phyloP scores from a whole-genome alignment of 768 basidiomycete species.

The Leccinum boreale region DNA sequence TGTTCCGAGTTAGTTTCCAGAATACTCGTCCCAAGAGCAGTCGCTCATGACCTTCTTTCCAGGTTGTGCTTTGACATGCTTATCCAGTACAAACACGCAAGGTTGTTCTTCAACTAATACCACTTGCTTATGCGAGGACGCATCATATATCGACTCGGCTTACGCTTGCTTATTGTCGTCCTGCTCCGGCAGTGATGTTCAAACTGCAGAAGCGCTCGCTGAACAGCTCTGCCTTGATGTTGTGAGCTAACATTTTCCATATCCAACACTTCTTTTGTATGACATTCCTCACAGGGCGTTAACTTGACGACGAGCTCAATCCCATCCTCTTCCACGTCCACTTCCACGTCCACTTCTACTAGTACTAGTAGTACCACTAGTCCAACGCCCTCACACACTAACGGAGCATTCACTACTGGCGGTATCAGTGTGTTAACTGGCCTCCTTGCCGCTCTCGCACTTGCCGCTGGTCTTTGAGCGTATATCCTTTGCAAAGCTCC shows the following conservation, averaged over 20 bases:
- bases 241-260: conserved; percentile 33
- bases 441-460: conserved; percentile 7
- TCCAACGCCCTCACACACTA: background rate
- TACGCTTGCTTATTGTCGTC: conserved; percentile 45
- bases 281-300: conserved; percentile 42
- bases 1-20: conserved; percentile 21
- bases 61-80: conserved; percentile 56
- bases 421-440: conserved; percentile 10
- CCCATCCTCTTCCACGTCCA: background rate
- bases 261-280: background rate
- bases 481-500: background rate
- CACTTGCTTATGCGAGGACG: conserved; percentile 53
- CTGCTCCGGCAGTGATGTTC: conserved; percentile 50
- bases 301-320: conserved; percentile 38
- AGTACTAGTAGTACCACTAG: background rate
- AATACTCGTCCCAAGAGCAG: background rate
- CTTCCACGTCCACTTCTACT: background rate
- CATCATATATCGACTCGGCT: conserved; percentile 42
- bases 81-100: conserved; percentile 41
- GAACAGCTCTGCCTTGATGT: conserved; percentile 44
- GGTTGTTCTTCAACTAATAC: conserved; percentile 49
- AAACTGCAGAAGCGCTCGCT: conserved; percentile 39
- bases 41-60: background rate
- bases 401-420: conserved; percentile 3
- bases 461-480: conserved; percentile 14